Conservation (phyloP, 202 grass and related monocot species). For the Hordeum pubiflorum region DNA sequence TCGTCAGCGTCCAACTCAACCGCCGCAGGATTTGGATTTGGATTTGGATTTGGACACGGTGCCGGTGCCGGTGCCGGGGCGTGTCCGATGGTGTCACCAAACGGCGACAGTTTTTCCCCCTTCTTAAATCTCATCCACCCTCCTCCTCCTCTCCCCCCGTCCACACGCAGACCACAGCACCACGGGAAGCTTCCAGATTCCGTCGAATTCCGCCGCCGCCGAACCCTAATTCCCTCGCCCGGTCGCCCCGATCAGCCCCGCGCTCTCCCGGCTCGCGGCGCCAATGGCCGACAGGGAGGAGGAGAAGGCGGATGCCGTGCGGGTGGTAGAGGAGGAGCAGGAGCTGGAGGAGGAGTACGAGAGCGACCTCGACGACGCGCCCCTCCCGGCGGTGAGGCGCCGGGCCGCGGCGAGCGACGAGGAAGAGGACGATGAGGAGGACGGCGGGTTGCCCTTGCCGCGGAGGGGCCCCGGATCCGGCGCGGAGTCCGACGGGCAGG, state of each 20-base stretch:
- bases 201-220: background rate
- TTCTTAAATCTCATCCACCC: conserved; percentile 13
- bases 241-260: conserved; percentile 3
- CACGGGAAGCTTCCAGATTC: conserved; percentile 33
- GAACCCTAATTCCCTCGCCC: conserved; percentile 33
- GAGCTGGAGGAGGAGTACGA: conserved; percentile 60
- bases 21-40: background rate
- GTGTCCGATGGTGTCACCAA: background rate
- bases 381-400: conserved; percentile 59
- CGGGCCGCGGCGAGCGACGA: conserved; percentile 77
- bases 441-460: background rate
- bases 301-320: background rate
- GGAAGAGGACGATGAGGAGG: conserved; percentile 27
- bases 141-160: background rate
- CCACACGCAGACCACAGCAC: background rate
- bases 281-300: conserved; percentile 47
- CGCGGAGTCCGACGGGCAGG: conserved; percentile 66
- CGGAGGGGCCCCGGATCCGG: conserved; percentile 40
- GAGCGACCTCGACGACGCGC: conserved; percentile 86
- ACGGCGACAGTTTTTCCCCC: background rate
- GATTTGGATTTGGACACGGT: background rate
- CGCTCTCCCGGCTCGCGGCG: conserved; percentile 1
- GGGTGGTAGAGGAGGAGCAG: background rate
- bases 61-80: background rate
- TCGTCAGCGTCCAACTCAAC: background rate